Conservation (phyloP, 345 rosid species). For the Populus euphratica region DNA sequence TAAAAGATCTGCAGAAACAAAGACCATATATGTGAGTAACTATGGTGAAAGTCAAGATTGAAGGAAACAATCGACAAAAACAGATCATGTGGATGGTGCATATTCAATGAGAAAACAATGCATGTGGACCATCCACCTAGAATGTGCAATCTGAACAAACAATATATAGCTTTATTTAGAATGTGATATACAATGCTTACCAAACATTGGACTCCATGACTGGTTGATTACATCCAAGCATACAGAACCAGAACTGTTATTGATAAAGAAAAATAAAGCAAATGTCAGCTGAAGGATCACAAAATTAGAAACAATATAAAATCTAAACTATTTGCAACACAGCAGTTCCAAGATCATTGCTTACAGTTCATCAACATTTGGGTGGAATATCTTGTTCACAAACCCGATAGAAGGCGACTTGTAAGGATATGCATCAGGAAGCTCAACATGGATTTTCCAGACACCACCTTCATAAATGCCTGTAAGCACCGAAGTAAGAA, state of each 20-base stretch:
- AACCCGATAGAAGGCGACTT: slow-evolving; percentile 74
- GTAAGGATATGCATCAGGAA: slow-evolving; percentile 76
- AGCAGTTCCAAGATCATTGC: slow-evolving; percentile 10
- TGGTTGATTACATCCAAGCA: slow-evolving; percentile 77
- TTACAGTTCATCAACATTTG: slow-evolving; percentile 75
- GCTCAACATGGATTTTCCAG: slow-evolving; percentile 70
- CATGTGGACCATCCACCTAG: neutral
- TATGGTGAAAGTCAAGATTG: neutral
- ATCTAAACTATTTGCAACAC: neutral
- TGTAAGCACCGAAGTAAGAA: slow-evolving; percentile 26
- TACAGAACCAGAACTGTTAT: slow-evolving; percentile 62
- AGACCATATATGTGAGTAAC: neutral
- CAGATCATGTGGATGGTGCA: neutral
- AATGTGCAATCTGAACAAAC: neutral
- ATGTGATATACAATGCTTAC: slow-evolving; percentile 28
- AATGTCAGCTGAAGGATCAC: neutral
- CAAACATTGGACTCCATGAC: slow-evolving; percentile 84
- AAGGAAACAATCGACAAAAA: neutral
- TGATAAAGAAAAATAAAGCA: slow-evolving; percentile 6
- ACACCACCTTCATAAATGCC: slow-evolving; percentile 72
- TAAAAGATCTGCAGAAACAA: slow-evolving; percentile 53
- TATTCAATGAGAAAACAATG: neutral
- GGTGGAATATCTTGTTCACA: slow-evolving; percentile 72
- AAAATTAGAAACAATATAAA: slow-evolving; percentile 2
- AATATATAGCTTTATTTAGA: neutral